Base-by-base conservation (phyloP, 1,284 basidiomycete genomes). In the Puccinia brachypodii region DNA sequence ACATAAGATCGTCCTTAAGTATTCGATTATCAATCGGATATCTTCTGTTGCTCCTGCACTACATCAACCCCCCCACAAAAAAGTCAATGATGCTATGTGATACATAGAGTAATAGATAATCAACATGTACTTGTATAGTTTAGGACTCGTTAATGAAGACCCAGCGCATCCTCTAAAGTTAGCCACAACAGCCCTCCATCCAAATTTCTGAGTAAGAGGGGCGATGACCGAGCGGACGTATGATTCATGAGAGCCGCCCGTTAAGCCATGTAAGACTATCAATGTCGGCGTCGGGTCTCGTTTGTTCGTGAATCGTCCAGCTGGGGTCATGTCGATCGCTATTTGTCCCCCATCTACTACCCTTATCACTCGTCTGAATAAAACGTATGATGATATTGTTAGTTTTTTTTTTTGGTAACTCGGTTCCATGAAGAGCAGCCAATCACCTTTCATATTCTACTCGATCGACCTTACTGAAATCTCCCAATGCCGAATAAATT, bases 161-260 rank as follows among this genome's bases (percentile, higher is more conserved):
- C 72, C 83, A 90, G 84, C 84, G 92, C 96, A 98, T 84, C 95
- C 96, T 84, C 95, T 91, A 88, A 93, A 96, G 87, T 96, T 94
- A 83, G 95, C 90, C 9, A 97, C 95, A 4, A 94, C 91, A 2
- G 91, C 95, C 83, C 95, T 89, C 86, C 93, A 95, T 7, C 94
- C 94, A 66, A 96, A 88, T 1, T 94, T 90, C 72, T 85, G 85
- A 33, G 90, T 89, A 84, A 92, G 91, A 82, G 91, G 91, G 68
- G 90, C 89, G 8, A 96, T 87, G 71, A 96, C 89, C 36, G 93
- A 91, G 82, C 94, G 89, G 60, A 97, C 93, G 85, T 96, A 96
- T 28, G 92, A 90, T 89, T 96, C 95, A 86, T 95, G 91, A 16
- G 93, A 94, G 36, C 94, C 94, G 85, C 95, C 95, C 8, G 94